Percentiles rank a stretch among this genome's conserved stretches.
Evolutionary conservation across 169 alveolate species (phyloP).

Genomic region (Plasmodium vivax): DNA sequence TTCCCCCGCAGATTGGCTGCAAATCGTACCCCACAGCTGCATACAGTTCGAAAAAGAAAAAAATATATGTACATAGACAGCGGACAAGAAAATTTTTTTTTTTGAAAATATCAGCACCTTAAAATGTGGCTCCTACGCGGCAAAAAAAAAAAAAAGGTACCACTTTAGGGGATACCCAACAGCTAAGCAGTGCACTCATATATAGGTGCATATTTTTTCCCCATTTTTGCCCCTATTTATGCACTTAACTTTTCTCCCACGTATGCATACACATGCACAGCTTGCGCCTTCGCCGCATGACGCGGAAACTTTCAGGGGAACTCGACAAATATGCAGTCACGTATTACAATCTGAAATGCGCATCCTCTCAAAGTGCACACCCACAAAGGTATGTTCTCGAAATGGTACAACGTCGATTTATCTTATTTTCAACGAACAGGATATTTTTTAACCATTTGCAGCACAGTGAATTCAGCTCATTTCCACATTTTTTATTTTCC

Average conservation of each 20-base stretch:
- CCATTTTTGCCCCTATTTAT: neutral
- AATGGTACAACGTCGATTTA: neutral
- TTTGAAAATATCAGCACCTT: neutral
- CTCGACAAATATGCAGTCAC: neutral
- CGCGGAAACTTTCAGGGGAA: neutral
- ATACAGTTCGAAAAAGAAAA: neutral
- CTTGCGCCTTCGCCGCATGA: neutral
- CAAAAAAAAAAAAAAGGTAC: neutral
- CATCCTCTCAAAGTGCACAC: neutral
- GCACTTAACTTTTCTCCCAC: neutral
- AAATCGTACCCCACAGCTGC: neutral
- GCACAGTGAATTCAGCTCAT: neutral
- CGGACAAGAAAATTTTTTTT: neutral
- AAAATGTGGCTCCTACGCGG: neutral
- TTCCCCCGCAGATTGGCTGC: neutral
- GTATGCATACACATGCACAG: neutral
- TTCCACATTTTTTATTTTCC: neutral
- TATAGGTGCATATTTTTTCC: neutral
- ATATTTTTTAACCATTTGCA: neutral
- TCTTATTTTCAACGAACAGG: neutral
- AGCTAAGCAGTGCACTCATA: neutral
- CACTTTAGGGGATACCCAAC: neutral
- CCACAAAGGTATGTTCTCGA: neutral
- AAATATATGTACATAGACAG: neutral
- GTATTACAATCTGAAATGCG: neutral